Conservation (phyloP, 2,329 filamentous ascomycete species). For the Nemania bipapillata region DNA sequence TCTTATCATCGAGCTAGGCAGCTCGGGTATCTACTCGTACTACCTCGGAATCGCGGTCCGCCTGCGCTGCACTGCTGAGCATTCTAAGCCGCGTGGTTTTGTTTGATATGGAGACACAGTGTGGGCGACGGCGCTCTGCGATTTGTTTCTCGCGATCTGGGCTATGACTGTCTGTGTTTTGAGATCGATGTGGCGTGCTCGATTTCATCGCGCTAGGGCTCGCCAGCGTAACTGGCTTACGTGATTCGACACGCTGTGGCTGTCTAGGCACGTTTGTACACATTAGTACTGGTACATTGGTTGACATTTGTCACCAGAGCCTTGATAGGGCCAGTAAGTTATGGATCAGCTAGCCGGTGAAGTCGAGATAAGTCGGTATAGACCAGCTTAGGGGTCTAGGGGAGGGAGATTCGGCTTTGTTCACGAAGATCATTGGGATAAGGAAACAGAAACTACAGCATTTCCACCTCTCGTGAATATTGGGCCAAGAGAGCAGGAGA, state of each 20-base stretch:
- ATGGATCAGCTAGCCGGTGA: neutral
- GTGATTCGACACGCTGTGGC: neutral
- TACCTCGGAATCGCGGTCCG: neutral
- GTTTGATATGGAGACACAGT: neutral
- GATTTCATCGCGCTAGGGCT: neutral
- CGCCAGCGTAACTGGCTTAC: neutral
- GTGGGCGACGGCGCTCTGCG: constrained; percentile 3
- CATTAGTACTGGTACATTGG: constrained; percentile 16
- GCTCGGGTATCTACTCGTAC: no score
- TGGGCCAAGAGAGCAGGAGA: neutral
- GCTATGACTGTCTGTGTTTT: neutral
- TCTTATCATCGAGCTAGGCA: neutral
- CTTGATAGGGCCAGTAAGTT: neutral
- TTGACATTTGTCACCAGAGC: neutral
- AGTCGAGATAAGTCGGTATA: neutral
- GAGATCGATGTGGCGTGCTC: neutral
- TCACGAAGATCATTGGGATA: neutral
- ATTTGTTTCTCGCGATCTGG: constrained; percentile 8
- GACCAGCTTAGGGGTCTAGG: neutral
- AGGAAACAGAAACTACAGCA: neutral
- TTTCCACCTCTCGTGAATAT: neutral
- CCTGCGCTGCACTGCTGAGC: neutral
- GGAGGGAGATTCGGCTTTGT: neutral
- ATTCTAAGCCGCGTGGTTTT: neutral
- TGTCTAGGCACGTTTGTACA: neutral